phyloP scores from a whole-genome alignment of 371 early-diverging fungal species.

The Fennellomyces sp. region DNA sequence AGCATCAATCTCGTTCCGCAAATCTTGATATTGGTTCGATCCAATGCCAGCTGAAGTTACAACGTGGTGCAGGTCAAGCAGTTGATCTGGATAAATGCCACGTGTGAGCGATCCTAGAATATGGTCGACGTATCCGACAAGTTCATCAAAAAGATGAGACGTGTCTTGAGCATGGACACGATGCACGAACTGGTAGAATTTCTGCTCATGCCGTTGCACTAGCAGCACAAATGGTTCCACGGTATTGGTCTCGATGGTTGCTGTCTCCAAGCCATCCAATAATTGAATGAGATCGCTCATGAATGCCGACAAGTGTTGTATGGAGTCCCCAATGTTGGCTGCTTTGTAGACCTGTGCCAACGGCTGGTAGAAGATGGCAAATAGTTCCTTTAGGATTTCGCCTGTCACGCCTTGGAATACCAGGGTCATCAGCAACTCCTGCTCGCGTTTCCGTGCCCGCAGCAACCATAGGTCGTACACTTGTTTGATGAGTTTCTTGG shows the following conservation, averaged over 20 bases:
- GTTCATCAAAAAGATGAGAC: slow-evolving; percentile 41
- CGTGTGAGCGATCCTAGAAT: slow-evolving; percentile 29
- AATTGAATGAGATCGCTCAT: slow-evolving; percentile 61
- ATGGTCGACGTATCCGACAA: slow-evolving; percentile 38
- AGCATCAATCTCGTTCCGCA: slow-evolving; percentile 38
- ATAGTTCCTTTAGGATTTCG: slow-evolving; percentile 63
- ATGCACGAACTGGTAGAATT: slow-evolving; percentile 65
- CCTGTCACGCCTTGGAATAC: slow-evolving; percentile 69
- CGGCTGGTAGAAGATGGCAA: slow-evolving; percentile 69
- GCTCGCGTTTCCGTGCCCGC: slow-evolving; percentile 56
- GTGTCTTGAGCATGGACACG: slow-evolving; percentile 59
- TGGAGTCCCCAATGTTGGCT: slow-evolving; percentile 65
- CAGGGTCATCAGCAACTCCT: slow-evolving; percentile 56
- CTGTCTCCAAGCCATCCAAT: slow-evolving; percentile 48
- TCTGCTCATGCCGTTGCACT: slow-evolving; percentile 55
- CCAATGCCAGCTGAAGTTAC: slow-evolving; percentile 19
- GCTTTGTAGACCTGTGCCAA: slow-evolving; percentile 68
- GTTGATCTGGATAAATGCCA: slow-evolving; percentile 24
- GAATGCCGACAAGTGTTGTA: slow-evolving; percentile 60
- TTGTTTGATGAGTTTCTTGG: slow-evolving; percentile 32
- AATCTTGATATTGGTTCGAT: slow-evolving; percentile 19
- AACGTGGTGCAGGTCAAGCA: slow-evolving; percentile 21
- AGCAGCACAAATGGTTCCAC: slow-evolving; percentile 50
- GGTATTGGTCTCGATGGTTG: slow-evolving; percentile 30
- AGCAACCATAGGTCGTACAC: slow-evolving; percentile 54